Base-by-base conservation (phyloP, 768 basidiomycete genomes). In the Tricholoma hemisulphureum region DNA sequence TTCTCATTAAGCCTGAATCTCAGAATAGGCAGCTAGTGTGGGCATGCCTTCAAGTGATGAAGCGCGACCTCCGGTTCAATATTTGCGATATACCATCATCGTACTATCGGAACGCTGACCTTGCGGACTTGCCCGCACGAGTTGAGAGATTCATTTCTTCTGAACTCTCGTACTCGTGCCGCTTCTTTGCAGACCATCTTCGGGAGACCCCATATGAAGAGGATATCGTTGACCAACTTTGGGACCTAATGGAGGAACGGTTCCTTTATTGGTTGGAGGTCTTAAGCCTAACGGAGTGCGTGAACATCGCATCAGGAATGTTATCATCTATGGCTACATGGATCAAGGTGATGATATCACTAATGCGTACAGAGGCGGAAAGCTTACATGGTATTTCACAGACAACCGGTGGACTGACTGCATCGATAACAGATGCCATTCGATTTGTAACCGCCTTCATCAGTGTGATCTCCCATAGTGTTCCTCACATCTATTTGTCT, bases 251-350 rank as follows among this genome's bases (percentile, higher is more conserved):
- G 29, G 5, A 18, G 14, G 54, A 63, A 9, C 59, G 60, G 35
- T 46, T 73, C 9, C 56, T 73, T 10, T 71, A 60, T 49, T 73
- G 73, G 73, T 50, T 75, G 26, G 74, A 75, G 53, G 70, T 67
- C 2, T 53, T 75, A 37, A 71, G 68, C 29, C 13, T 51, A 2
- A 31, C 18, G 18, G 32, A 20, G 13, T 4, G 20, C 4, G 34
- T 20, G 2, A 51, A 32, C 13, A 18, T n/a, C 2, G 50, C 50
- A 11, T 31, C 24, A 13, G 3, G 9, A 20, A 13, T 26, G 18
- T 35, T 51, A 20, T 13, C 4, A n/a, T 31, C 29, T 1, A 20
- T 51, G 9, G 10, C 6, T 1, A 20, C 4, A 8, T 51, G 50
- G 50, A 32, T 18, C 13, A 18, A 32, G 28, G 50, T 51, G 9